Percentiles rank a stretch among this genome's conserved stretches.
These are phyloP conservation scores for Yarrowia deformans DNA, from an alignment of 805 yeast species.

Conservation along the genomic window DNA sequence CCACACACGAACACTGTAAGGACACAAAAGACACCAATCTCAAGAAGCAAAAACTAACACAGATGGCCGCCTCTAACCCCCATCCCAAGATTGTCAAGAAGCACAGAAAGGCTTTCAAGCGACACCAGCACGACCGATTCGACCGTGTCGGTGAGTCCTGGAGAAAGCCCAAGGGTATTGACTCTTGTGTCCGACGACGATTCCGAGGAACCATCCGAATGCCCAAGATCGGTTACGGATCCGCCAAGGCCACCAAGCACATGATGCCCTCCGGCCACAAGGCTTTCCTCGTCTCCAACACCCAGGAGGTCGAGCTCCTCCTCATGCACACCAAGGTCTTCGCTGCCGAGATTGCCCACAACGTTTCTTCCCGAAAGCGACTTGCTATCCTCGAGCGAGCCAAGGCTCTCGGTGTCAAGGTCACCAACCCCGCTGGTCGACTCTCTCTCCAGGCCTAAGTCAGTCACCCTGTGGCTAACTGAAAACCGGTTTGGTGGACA, in stretches of 20 bases:
- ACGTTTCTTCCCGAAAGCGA: constrained; percentile 98
- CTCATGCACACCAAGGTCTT: constrained; percentile 97
- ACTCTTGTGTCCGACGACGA: constrained; percentile 97
- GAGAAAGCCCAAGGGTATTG: constrained; percentile 99
- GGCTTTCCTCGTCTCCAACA: constrained; percentile 91
- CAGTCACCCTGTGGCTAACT: constrained; percentile 35
- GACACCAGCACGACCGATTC: constrained; percentile 99
- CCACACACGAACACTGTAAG: constrained; percentile 14
- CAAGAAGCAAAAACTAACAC: constrained; percentile 36
- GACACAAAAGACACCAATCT: not conserved
- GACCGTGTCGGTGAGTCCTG: constrained; percentile 98
- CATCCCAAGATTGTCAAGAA: constrained; percentile 99
- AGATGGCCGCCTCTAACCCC: constrained; percentile 96
- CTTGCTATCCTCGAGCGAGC: constrained; percentile 95
- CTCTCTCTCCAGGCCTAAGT: constrained; percentile 94
- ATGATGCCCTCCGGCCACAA: constrained; percentile 98
- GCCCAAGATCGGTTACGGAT: constrained; percentile 99
- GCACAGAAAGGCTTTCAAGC: constrained; percentile 98
- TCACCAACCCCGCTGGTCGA: constrained; percentile 99
- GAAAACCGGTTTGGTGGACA: constrained; percentile 33
- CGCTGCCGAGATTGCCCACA: constrained; percentile 99
- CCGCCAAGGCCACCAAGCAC: constrained; percentile 98
- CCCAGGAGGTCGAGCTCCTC: constrained; percentile 91
- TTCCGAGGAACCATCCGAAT: constrained; percentile 99
- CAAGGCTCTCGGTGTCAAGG: constrained; percentile 97